Conservation (phyloP, 192 early-diverging fungal species). For the Backusella parvicylindrica region DNA sequence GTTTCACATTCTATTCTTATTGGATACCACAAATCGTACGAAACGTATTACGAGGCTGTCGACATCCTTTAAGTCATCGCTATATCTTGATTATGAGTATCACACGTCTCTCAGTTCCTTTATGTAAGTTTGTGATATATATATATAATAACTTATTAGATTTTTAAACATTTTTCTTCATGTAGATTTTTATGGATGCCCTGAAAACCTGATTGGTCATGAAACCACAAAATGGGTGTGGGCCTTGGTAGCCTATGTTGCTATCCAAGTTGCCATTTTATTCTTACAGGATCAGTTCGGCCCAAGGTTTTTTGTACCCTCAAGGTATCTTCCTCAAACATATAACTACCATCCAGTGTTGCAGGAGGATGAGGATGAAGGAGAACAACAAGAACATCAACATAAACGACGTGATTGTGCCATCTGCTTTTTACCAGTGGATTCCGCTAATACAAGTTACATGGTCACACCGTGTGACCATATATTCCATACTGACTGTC, state of each 20-base stretch:
- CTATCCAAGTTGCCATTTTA: slow-evolving; percentile 55
- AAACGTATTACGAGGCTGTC: slow-evolving; percentile 62
- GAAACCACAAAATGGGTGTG: slow-evolving; percentile 50
- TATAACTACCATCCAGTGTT: slow-evolving; percentile 71
- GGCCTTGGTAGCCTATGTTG: slow-evolving; percentile 52
- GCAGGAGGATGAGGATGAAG: slow-evolving; percentile 32
- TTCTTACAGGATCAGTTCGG: slow-evolving; percentile 65
- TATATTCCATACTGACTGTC: slow-evolving; percentile 74
- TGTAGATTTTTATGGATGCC: slow-evolving; percentile 52
- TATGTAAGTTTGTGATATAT: slow-evolving; percentile 48
- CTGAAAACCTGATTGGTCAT: slow-evolving; percentile 51
- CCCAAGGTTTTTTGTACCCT: slow-evolving; percentile 72
- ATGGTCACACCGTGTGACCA: slow-evolving; percentile 83
- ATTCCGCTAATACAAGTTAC: slow-evolving; percentile 44
- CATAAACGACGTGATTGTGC: slow-evolving; percentile 52
- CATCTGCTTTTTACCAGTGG: slow-evolving; percentile 61
- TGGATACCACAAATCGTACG: slow-evolving; percentile 82
- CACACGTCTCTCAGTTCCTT: slow-evolving; percentile 53
- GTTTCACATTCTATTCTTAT: slow-evolving; percentile 58
- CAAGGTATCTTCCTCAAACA: slow-evolving; percentile 55
- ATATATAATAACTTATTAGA: too few species aligned
- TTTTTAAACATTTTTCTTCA: not conserved
- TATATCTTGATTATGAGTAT: slow-evolving; percentile 60
- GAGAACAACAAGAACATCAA: not conserved
- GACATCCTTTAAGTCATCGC: slow-evolving; percentile 49